Evolutionary conservation across 768 basidiomycete genomes (phyloP).

Genomic region (Lanmaoa rubissima): DNA sequence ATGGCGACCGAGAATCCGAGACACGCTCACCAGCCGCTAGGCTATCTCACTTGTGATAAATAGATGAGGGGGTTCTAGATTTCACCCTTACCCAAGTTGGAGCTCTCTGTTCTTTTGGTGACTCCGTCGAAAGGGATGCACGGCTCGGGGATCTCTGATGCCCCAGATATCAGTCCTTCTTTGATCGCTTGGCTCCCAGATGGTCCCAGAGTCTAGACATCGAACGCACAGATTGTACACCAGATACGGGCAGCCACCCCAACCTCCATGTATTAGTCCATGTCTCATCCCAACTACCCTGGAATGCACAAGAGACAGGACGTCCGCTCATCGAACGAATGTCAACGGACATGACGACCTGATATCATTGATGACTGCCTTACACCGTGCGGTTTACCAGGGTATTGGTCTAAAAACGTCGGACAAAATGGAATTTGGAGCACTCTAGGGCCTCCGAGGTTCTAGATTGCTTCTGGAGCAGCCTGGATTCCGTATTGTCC

Average conservation of each 20-base stretch:
- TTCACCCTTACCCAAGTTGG: not conserved
- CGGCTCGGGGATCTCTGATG: not conserved
- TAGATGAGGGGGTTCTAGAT: not conserved
- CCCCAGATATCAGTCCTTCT: not conserved
- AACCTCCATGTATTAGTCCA: not conserved
- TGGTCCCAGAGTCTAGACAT: not conserved
- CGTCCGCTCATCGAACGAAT: not conserved
- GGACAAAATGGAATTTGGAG: no score
- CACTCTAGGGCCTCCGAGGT: no score
- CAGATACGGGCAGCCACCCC: not conserved
- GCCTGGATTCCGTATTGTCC: no score
- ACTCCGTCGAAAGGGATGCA: not conserved
- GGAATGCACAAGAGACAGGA: not conserved
- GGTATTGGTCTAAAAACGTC: no score
- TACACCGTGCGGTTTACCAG: no score
- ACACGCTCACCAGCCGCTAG: not conserved
- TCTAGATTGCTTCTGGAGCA: no score
- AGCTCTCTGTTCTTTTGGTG: not conserved
- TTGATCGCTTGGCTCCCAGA: not conserved
- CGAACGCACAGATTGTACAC: not conserved
- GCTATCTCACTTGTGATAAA: not conserved
- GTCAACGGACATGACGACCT: no score
- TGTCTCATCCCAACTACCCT: not conserved
- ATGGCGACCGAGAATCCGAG: no score
- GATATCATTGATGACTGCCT: not conserved